Percentiles rank a stretch among this genome's conserved stretches.
Evolutionary conservation across 148 eudicot genomes (phyloP).

Genomic region (Dysphania ambrosioides): DNA sequence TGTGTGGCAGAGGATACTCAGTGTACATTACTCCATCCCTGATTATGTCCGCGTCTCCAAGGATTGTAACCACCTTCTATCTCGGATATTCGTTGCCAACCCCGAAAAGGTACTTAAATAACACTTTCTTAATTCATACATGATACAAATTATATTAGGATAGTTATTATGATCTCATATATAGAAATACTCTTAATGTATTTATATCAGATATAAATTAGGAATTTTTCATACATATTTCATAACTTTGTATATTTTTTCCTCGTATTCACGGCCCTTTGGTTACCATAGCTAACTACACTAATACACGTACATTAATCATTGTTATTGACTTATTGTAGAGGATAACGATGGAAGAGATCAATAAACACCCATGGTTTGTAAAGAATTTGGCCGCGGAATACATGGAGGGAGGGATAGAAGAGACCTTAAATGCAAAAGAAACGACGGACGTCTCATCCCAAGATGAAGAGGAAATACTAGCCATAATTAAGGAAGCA

Average conservation of each 20-base stretch:
- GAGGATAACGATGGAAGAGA: constrained; percentile 76
- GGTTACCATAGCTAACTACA: no score
- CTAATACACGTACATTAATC: neutral
- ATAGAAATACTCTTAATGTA: neutral
- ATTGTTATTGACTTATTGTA: no score
- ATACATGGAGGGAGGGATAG: constrained; percentile 37
- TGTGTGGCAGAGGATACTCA: constrained; percentile 69
- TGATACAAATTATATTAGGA: no score
- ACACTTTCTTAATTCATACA: no score
- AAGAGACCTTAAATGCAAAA: constrained; percentile 17
- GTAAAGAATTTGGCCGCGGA: constrained; percentile 45
- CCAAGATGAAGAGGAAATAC: constrained; percentile 56
- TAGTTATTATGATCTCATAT: no score
- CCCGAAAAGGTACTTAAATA: constrained; percentile 57
- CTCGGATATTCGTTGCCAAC: constrained; percentile 65
- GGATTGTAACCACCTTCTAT: constrained; percentile 66
- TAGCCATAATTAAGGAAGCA: constrained; percentile 54
- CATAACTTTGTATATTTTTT: no score
- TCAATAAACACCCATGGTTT: constrained; percentile 65
- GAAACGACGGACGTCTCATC: constrained; percentile 13
- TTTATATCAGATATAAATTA: no score
- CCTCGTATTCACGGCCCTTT: neutral
- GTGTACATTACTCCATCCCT: constrained; percentile 69
- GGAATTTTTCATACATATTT: no score
- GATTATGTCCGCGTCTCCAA: constrained; percentile 67